phyloP scores from a whole-genome alignment of 208 protist species.

The Trypanosoma conorhini region DNA sequence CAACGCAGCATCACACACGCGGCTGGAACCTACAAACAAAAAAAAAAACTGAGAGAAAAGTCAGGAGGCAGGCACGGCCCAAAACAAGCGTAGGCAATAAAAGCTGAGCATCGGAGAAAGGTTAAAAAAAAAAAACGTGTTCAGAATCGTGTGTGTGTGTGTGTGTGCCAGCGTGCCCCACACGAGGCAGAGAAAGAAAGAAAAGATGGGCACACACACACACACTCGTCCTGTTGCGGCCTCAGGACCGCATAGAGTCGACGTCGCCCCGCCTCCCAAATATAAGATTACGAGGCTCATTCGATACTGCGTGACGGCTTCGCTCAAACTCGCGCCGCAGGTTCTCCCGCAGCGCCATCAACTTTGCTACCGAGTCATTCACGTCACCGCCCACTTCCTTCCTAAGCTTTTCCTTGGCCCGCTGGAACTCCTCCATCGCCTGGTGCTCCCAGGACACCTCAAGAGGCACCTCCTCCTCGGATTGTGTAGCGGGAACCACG shows the following conservation, averaged over 20 bases:
- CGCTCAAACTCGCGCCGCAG: constrained; percentile 37
- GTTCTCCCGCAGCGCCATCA: constrained; percentile 54
- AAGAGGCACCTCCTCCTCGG: constrained; percentile 47
- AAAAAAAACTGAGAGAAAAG: constrained; percentile 11
- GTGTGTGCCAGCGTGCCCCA: too few relatives aligned
- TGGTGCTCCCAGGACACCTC: constrained; percentile 58
- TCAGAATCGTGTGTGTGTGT: neutral
- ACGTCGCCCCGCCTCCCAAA: constrained; percentile 48
- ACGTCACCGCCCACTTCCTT: constrained; percentile 63
- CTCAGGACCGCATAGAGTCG: constrained; percentile 39
- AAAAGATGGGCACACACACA: neutral
- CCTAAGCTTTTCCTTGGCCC: constrained; percentile 71
- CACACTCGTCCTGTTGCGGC: neutral
- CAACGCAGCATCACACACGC: constrained; percentile 41
- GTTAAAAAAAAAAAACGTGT: neutral
- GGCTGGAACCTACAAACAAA: constrained; percentile 21
- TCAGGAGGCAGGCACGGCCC: neutral
- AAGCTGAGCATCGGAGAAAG: neutral
- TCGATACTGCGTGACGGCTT: constrained; percentile 22
- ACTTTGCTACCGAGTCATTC: constrained; percentile 64
- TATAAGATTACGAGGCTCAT: constrained; percentile 59
- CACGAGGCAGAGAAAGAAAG: constrained; percentile 27
- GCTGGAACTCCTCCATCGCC: constrained; percentile 54
- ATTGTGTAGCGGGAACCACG: constrained; percentile 31
- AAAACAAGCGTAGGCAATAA: neutral